Evolutionary conservation across 78 protist genomes (phyloP).

Genomic region (Dictyostelium citrinum): DNA sequence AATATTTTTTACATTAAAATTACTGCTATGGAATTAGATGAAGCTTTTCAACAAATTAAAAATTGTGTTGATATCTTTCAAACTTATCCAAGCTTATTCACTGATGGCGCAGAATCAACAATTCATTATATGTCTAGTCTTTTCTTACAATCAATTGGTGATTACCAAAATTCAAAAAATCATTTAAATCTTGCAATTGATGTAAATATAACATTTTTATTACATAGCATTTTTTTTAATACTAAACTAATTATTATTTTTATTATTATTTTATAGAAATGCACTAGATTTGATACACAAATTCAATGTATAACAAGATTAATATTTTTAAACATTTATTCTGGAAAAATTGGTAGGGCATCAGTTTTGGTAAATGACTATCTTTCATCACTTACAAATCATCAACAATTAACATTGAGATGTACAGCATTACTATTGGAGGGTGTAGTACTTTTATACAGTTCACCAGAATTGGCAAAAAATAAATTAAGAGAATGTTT

Average conservation of each 20-base stretch:
- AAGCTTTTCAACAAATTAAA: background rate
- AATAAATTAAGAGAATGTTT: constrained; percentile 53
- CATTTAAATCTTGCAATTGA: constrained; percentile 4
- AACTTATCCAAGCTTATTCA: constrained; percentile 19
- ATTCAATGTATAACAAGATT: constrained; percentile 41
- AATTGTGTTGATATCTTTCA: constrained; percentile 3
- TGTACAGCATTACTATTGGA: constrained; percentile 5
- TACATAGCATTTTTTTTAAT: background rate
- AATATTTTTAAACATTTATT: background rate
- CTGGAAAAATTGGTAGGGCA: background rate
- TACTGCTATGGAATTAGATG: background rate
- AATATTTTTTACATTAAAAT: constrained; percentile 24
- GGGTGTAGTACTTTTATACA: background rate
- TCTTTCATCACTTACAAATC: constrained; percentile 22
- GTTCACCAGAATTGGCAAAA: background rate
- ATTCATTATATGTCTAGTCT: constrained; percentile 21
- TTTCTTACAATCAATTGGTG: constrained; percentile 21
- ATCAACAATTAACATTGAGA: constrained; percentile 43
- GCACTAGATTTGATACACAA: constrained; percentile 57
- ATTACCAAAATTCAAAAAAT: background rate
- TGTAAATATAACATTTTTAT: background rate
- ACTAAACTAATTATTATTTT: background rate
- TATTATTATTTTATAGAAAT: constrained; percentile 1
- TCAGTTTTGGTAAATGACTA: constrained; percentile 2
- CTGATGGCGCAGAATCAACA: constrained; percentile 33